Percentiles rank a stretch among this genome's conserved stretches.
These are phyloP conservation scores for Mycena metata DNA, from an alignment of 768 basidiomycete species.

Conservation along the genomic window DNA sequence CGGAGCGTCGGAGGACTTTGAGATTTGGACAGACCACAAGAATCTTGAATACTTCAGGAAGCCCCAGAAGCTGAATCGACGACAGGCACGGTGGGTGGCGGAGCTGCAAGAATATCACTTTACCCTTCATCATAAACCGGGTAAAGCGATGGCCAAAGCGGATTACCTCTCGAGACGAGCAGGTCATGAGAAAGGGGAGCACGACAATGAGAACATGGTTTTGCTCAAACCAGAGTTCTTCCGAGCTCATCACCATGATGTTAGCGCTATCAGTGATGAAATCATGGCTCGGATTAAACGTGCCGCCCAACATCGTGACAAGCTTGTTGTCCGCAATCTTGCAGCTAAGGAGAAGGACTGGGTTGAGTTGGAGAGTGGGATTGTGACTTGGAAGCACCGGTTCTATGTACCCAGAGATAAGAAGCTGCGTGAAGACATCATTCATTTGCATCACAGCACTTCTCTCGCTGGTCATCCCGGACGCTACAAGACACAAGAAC, in stretches of 20 bases:
- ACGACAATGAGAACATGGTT: background rate
- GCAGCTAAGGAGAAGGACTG: slow-evolving; percentile 1
- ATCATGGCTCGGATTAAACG: slow-evolving; percentile 3
- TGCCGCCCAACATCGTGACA: background rate
- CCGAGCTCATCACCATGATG: slow-evolving; percentile 3
- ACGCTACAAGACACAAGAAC: slow-evolving; percentile 45
- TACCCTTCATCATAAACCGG: slow-evolving; percentile 23
- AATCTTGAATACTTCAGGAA: slow-evolving; percentile 45
- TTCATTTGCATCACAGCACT: background rate
- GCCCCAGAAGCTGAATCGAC: slow-evolving; percentile 36
- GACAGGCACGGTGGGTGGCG: slow-evolving; percentile 23
- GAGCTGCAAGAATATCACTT: slow-evolving; percentile 41
- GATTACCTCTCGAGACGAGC: background rate
- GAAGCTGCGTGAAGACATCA: slow-evolving; percentile 3
- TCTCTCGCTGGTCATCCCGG: slow-evolving; percentile 51
- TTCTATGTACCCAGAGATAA: slow-evolving; percentile 8
- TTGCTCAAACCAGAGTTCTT: background rate
- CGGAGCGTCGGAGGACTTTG: background rate
- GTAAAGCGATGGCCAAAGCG: background rate
- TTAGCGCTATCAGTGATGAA: background rate
- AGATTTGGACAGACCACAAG: slow-evolving; percentile 39
- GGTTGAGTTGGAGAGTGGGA: background rate
- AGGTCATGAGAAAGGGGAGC: background rate
- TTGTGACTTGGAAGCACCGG: slow-evolving; percentile 13
- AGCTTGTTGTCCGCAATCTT: background rate